phyloP scores from a whole-genome alignment of 2,329 filamentous ascomycete species.

The Hypoxylon sp. region DNA sequence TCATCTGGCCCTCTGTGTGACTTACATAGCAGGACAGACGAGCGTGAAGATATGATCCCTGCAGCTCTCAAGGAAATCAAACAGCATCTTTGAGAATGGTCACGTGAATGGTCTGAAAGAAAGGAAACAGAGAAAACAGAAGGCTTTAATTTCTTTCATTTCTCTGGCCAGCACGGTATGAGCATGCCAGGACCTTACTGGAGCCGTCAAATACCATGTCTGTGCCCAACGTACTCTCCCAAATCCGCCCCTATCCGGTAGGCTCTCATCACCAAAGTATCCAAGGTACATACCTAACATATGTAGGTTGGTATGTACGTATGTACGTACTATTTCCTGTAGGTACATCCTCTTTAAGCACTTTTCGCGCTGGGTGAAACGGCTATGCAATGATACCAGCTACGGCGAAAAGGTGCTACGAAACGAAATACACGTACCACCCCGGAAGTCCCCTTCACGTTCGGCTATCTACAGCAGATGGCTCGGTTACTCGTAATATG shows the following conservation, averaged over 20 bases:
- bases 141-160: too few relatives aligned
- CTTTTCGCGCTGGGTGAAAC: too few relatives aligned
- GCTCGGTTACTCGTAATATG: background rate
- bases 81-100: background rate
- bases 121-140: too few relatives aligned
- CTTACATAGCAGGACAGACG: slow-evolving; percentile 4
- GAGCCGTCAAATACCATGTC: background rate
- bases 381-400: background rate
- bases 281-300: too few relatives aligned
- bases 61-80: slow-evolving; percentile 10
- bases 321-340: too few relatives aligned
- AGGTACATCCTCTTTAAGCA: too few relatives aligned
- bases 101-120: too few relatives aligned
- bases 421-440: slow-evolving; percentile 1
- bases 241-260: background rate
- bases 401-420: background rate
- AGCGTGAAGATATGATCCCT: slow-evolving; percentile 7
- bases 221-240: background rate
- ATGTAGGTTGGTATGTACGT: too few relatives aligned
- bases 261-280: background rate
- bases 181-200: background rate
- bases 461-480: background rate
- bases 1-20: background rate
- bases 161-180: too few relatives aligned
- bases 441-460: background rate